Evolutionary conservation across 2,329 filamentous ascomycete species (phyloP).

Genomic region (Graphilbum ipis-grandicollis): DNA sequence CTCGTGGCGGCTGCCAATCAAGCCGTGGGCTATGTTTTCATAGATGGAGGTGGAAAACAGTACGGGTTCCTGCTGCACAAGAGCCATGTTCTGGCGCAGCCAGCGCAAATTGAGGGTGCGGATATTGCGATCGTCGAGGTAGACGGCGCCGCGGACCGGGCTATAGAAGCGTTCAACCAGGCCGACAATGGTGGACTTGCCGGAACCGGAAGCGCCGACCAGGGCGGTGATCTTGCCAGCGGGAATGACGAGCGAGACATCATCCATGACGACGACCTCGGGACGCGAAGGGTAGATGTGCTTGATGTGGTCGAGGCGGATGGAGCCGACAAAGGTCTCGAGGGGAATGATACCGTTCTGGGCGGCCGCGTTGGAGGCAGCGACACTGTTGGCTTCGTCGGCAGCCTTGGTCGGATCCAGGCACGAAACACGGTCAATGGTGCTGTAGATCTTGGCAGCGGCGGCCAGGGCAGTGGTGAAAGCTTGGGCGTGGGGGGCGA

Average conservation of each 20-base stretch:
- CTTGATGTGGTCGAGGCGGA: slow-evolving; percentile 68
- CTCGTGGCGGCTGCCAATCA: slow-evolving; percentile 59
- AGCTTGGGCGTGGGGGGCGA: slow-evolving; percentile 70
- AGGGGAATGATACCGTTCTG: no score
- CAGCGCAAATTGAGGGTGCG: slow-evolving; percentile 70
- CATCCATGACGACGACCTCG: slow-evolving; percentile 76
- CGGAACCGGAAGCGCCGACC: slow-evolving; percentile 84
- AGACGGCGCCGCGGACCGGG: slow-evolving; percentile 62
- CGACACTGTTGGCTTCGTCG: slow-evolving; percentile 53
- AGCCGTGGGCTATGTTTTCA: slow-evolving; percentile 76
- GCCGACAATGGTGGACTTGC: slow-evolving; percentile 88
- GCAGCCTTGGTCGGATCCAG: slow-evolving; percentile 56
- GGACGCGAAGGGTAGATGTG: slow-evolving; percentile 91
- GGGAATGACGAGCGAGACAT: slow-evolving; percentile 62
- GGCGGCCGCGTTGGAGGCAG: no score
- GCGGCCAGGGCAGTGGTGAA: slow-evolving; percentile 74
- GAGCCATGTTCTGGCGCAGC: slow-evolving; percentile 79
- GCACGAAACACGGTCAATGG: slow-evolving; percentile 76
- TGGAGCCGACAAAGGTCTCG: slow-evolving; percentile 45
- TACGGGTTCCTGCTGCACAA: slow-evolving; percentile 86
- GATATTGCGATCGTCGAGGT: slow-evolving; percentile 71
- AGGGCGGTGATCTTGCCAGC: slow-evolving; percentile 85
- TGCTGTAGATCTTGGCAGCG: slow-evolving; percentile 80
- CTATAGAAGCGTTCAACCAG: slow-evolving; percentile 90
- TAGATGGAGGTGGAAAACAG: slow-evolving; percentile 82